A percentile compares a stretch with the other conserved stretches of the same genome.
phyloP scores from a whole-genome alignment of 2,329 filamentous ascomycete species.

The Monilinia polystroma region DNA sequence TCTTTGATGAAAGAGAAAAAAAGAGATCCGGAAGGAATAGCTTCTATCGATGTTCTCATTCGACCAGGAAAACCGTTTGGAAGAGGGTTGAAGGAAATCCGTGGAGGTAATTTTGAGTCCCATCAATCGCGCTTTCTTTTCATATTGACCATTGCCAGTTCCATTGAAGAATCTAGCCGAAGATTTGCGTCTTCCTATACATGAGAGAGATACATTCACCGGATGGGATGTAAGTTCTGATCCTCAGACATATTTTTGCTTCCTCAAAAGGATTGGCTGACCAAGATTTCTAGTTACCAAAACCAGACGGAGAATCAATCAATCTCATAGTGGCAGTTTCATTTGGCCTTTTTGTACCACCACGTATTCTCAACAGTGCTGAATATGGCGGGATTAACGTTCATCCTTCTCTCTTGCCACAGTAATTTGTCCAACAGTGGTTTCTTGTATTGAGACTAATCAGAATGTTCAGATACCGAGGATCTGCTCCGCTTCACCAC shows the following conservation, averaged over 20 bases:
- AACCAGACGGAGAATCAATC: slow-evolving; percentile 46
- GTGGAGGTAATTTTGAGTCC: slow-evolving; percentile 32
- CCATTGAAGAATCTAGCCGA: slow-evolving; percentile 69
- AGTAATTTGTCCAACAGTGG: slow-evolving; percentile 50
- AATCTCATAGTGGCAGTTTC: slow-evolving; percentile 91
- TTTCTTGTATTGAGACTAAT: slow-evolving; percentile 4
- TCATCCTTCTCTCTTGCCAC: slow-evolving; percentile 86
- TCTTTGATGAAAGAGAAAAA: slow-evolving; percentile 64
- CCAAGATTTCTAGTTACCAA: slow-evolving; percentile 50
- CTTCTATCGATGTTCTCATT: slow-evolving; percentile 82
- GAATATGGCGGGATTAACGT: slow-evolving; percentile 89
- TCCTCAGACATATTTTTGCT: neutral
- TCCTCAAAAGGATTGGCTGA: neutral
- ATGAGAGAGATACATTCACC: slow-evolving; percentile 79
- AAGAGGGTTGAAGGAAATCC: slow-evolving; percentile 61
- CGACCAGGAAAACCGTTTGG: slow-evolving; percentile 76
- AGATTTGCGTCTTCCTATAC: slow-evolving; percentile 62
- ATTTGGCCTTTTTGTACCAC: slow-evolving; percentile 86
- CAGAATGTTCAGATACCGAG: slow-evolving; percentile 60
- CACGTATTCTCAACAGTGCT: slow-evolving; percentile 65
- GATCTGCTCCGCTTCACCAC: slow-evolving; percentile 83
- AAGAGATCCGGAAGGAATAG: slow-evolving; percentile 55
- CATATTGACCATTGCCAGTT: slow-evolving; percentile 50
- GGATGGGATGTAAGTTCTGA: slow-evolving; percentile 65
- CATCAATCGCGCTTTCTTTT: neutral